Evolutionary conservation across 345 rosid genomes (phyloP), one percentile per base, ranked within the genome.

Genomic region (Eucalyptus pauciflora): DNA sequence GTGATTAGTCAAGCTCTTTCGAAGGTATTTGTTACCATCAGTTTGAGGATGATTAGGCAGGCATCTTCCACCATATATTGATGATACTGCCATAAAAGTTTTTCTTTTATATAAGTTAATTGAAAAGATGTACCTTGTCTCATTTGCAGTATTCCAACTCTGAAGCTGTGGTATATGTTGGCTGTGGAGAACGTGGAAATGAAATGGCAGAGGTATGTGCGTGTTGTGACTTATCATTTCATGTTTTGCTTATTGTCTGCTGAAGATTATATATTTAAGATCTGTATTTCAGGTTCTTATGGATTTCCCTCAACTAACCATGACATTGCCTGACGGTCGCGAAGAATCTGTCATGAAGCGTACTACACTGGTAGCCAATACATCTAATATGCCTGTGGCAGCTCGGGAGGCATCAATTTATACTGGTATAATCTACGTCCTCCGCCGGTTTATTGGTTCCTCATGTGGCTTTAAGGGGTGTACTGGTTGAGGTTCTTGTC

Each of bases 341-440:
- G 99, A 98, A 94, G 99, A 98, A 93, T 98, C 99, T 92, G 99
- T 98, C 92, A 98, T 98, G 99, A 98, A 98, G 94, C 99, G 99
- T 46, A 98, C 99, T 48, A 98, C 98, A 51, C 97, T 98, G 90
- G 99, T 98, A 87, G 99, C 99, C 90, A 98, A 98, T 92, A 98
- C 99, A 90, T 98, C 99, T 91, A 98, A 96, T 93, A 98, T 98
- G 99, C 99, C 99, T 71, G 99, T 97, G 93, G 99, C 99, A 93
- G 99, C 99, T 90, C 97, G 99, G 89, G 99, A 98, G 93, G 99
- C 99, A 90, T 98, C 99, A 88, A 98, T 98, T 92, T 98, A 98
- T 93, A 97, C 99, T 48, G 99, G 99, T 97, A 93, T 67, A 3
- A n/a, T 87, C n/a, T 49, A 37, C 31, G 22, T 51, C 18, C 85